Base-by-base conservation (phyloP, 306 rosid genomes). In the Alnus glutinosa region DNA sequence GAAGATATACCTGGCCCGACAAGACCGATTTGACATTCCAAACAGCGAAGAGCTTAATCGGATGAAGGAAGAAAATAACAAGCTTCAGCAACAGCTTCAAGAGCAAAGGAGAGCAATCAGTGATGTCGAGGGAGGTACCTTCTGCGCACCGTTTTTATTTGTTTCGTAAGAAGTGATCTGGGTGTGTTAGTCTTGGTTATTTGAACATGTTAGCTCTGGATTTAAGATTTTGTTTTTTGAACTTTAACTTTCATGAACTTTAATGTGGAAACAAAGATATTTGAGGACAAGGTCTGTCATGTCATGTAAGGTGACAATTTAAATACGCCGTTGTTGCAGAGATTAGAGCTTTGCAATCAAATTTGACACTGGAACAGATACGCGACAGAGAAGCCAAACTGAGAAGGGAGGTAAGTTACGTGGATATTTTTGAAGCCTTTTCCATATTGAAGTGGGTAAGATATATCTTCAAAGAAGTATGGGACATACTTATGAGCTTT, bases 1-100 rank as follows among this genome's bases (percentile, higher is more conserved):
- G 93, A 95, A 91, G 92, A 88, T 95, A 75, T 95, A 95, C 79
- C 54, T 95, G 14, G 94, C 98, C 55, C 89, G 93, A 57, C 98
- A 95, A 83, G 98, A 95, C 84, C 94, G 87, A 61, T 91, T 95
- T 50, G 78, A 87, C 28, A 89, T 95, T 81, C 98, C 92, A 1
- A 88, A 88, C 70, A 85, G 58, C 32, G 97, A 95, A 47, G 99
- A 91, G 87, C 96, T 95, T 57, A 87, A 67, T 85, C 86, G 87
- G 84, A 91, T 93, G 99, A 95, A 91, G 89, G 94, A 95, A 48
- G 88, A 85, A 14, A 93, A 88, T 78, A 81, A 88, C 69, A 83
- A 80, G 44, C 83, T 89, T 84, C 98, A 93, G 49, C 79, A 88
- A 59, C 88, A 83, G 76, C 88, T 90, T 52, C 81, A 48, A 19